These are phyloP conservation scores for Daedalea quercina DNA, from an alignment of 768 basidiomycete species.

Conservation along the genomic window DNA sequence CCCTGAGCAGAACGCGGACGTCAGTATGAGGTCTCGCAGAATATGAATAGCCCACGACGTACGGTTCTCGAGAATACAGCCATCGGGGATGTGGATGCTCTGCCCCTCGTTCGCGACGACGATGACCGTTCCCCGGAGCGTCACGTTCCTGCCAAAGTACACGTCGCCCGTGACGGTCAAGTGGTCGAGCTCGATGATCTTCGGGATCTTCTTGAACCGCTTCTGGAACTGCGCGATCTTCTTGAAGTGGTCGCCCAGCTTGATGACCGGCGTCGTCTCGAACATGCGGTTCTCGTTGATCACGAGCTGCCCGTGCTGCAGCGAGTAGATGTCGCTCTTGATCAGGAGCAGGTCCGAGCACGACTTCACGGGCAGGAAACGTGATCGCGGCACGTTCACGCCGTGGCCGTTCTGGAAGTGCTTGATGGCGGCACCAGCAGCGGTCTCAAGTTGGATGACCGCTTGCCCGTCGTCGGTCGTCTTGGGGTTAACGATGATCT, in stretches of 20 bases:
- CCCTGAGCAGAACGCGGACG: slow-evolving; percentile 26
- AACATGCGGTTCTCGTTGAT: slow-evolving; percentile 56
- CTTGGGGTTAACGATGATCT: slow-evolving; percentile 78
- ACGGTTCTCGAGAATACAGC: slow-evolving; percentile 48
- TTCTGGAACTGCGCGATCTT: slow-evolving; percentile 68
- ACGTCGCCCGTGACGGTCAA: slow-evolving; percentile 68
- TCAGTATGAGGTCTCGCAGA: slow-evolving; percentile 5
- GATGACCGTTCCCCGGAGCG: slow-evolving; percentile 62
- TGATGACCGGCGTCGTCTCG: slow-evolving; percentile 62
- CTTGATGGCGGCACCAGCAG: slow-evolving; percentile 71
- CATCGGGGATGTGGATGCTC: slow-evolving; percentile 53
- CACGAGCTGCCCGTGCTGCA: slow-evolving; percentile 62
- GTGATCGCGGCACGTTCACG: slow-evolving; percentile 65
- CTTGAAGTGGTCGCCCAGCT: slow-evolving; percentile 74
- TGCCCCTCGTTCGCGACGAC: slow-evolving; percentile 52
- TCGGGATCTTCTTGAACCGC: slow-evolving; percentile 70
- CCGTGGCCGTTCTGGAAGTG: slow-evolving; percentile 62
- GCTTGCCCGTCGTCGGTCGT: slow-evolving; percentile 60
- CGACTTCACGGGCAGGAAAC: slow-evolving; percentile 63
- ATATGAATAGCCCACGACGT: slow-evolving; percentile 7
- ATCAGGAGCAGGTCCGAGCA: slow-evolving; percentile 61
- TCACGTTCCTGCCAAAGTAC: slow-evolving; percentile 59
- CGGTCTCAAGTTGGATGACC: slow-evolving; percentile 75
- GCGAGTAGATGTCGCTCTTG: slow-evolving; percentile 64
- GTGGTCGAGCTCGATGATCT: slow-evolving; percentile 68